A percentile compares a stretch with the other conserved stretches of the same genome.
These are phyloP conservation scores for Chaetothyriales sp. DNA, from an alignment of 2,329 filamentous ascomycete genomes.

Conservation along the genomic window DNA sequence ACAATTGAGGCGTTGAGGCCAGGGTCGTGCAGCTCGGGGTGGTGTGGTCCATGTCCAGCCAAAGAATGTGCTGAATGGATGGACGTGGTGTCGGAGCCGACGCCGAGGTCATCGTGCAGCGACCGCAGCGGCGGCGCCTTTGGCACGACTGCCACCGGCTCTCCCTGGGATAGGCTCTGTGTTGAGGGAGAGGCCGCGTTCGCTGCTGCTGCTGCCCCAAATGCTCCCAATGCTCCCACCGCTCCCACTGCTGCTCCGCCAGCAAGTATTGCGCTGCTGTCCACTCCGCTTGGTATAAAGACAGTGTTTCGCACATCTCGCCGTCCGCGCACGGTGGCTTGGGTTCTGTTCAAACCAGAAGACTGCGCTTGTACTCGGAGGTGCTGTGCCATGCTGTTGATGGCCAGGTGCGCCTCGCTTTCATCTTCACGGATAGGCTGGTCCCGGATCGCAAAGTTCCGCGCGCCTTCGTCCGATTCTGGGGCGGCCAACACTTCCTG, in stretches of 20 bases:
- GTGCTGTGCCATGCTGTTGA: constrained; percentile 35
- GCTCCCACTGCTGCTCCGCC: no score
- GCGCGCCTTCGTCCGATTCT: constrained; percentile 28
- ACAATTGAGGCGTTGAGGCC: constrained; percentile 81
- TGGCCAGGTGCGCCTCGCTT: constrained; percentile 32
- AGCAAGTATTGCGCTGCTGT: constrained; percentile 1
- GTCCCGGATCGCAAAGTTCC: constrained; percentile 35
- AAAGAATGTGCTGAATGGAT: constrained; percentile 69
- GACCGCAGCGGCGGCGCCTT: constrained; percentile 30
- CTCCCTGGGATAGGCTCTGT: constrained; percentile 23
- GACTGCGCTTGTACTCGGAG: constrained; percentile 33
- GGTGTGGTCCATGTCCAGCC: constrained; percentile 52
- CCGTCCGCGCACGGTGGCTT: constrained; percentile 69
- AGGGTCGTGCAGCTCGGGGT: constrained; percentile 64
- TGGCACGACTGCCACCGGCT: constrained; percentile 11
- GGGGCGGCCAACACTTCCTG: neutral
- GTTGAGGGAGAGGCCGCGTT: constrained; percentile 15
- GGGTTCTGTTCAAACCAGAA: constrained; percentile 46
- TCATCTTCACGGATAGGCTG: constrained; percentile 36
- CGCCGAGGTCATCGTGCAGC: constrained; percentile 46
- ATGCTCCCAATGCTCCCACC: constrained; percentile 10
- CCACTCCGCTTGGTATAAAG: constrained; percentile 46
- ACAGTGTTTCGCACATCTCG: constrained; percentile 86
- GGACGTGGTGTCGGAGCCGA: constrained; percentile 72
- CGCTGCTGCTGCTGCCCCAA: constrained; percentile 5